Evolutionary conservation across 1,284 basidiomycete genomes (phyloP).

Genomic region (Takashimella tepidaria): DNA sequence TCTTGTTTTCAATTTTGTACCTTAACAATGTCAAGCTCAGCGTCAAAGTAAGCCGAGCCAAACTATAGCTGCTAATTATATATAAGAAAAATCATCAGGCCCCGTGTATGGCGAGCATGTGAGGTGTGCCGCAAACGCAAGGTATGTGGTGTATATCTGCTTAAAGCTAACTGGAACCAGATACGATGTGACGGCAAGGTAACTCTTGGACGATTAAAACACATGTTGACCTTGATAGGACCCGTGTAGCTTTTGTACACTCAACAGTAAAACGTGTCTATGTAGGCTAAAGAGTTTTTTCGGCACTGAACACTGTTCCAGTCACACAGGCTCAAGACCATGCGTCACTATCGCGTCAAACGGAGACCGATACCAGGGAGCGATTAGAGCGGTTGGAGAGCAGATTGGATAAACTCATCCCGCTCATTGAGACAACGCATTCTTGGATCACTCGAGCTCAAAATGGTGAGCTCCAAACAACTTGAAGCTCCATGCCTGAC

Average conservation of each 20-base stretch:
- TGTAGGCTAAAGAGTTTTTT: constrained; percentile 10
- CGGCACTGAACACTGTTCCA: background rate
- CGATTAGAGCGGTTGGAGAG: constrained; percentile 7
- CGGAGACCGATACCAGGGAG: background rate
- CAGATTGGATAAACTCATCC: constrained; percentile 5
- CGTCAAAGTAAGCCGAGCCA: background rate
- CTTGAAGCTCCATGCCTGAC: too few species aligned
- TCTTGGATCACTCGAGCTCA: background rate
- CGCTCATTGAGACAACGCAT: constrained; percentile 7
- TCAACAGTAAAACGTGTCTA: constrained; percentile 8
- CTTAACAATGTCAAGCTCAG: background rate
- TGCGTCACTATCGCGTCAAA: constrained; percentile 6
- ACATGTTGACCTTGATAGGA: constrained; percentile 4
- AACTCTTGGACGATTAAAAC: background rate
- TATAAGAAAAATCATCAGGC: background rate
- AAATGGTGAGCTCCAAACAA: background rate
- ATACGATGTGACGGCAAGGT: constrained; percentile 13
- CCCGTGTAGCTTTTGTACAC: constrained; percentile 11
- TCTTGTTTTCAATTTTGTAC: too few species aligned
- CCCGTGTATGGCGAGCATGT: constrained; percentile 12
- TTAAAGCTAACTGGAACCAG: background rate
- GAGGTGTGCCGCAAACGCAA: constrained; percentile 13
- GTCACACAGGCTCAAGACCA: constrained; percentile 6
- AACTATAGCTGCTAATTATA: too few species aligned
- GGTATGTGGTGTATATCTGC: constrained; percentile 5